Conservation (phyloP, 352 stramenopile species). For the Globisporangium lucens region DNA sequence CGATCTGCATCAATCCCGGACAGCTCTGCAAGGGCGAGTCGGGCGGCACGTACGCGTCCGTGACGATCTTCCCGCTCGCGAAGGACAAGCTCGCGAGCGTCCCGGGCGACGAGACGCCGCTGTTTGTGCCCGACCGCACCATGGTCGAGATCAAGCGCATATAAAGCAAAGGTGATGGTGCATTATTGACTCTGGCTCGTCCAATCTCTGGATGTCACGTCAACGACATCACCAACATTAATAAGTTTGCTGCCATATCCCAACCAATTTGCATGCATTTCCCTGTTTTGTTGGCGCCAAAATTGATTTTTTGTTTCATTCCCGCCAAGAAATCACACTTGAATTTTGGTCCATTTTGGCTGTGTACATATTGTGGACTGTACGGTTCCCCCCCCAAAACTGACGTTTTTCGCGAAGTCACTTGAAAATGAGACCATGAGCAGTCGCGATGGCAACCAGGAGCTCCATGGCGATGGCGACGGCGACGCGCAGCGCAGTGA, state of each 20-base stretch:
- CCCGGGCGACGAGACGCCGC: conserved; percentile 41
- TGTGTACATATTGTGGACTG: not conserved
- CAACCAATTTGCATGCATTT: not conserved
- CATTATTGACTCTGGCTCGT: not conserved
- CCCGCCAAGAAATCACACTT: not conserved
- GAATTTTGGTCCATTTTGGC: not conserved
- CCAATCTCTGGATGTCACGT: not conserved
- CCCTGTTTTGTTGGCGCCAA: not conserved
- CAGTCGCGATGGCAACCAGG: conserved; percentile 15
- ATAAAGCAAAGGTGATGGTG: conserved; percentile 20
- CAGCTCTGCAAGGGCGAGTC: conserved; percentile 92
- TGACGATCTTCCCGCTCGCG: conserved; percentile 91
- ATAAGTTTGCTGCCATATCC: not conserved
- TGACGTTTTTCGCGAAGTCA: not conserved
- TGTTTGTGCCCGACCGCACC: conserved; percentile 86
- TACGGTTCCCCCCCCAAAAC: not conserved
- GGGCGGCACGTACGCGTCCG: conserved; percentile 91
- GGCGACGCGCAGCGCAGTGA: not conserved
- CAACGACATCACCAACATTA: not conserved
- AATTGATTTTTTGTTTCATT: not conserved
- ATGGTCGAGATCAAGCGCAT: conserved; percentile 92
- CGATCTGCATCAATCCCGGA: conserved; percentile 94
- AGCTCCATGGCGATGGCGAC: not conserved
- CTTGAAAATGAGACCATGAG: conserved; percentile 14
- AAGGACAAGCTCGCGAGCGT: conserved; percentile 64